A percentile compares a stretch with the other conserved stretches of the same genome.
phyloP scores from a whole-genome alignment of 257 asterid species.

The Vinca minor region DNA sequence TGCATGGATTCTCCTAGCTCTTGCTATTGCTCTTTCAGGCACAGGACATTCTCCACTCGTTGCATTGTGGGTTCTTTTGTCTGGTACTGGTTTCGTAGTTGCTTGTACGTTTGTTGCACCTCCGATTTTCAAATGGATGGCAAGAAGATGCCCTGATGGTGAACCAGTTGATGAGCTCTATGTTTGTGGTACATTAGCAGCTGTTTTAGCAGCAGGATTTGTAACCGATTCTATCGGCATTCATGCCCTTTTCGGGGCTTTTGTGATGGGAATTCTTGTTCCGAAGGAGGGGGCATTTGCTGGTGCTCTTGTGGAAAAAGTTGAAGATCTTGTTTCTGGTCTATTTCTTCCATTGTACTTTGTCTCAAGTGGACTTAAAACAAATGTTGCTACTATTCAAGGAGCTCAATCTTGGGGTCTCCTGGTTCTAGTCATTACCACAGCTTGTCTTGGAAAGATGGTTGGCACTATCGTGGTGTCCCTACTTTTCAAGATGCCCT shows the following conservation, averaged over 20 bases:
- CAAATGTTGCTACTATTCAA: slow-evolving; percentile 38
- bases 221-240: slow-evolving; percentile 45
- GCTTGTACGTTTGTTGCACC: slow-evolving; percentile 28
- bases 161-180: slow-evolving; percentile 44
- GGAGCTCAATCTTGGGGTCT: slow-evolving; percentile 53
- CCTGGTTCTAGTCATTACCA: slow-evolving; percentile 34
- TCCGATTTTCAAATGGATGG: slow-evolving; percentile 39
- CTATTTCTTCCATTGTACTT: slow-evolving; percentile 44
- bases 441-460: slow-evolving; percentile 42
- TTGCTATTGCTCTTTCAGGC: slow-evolving; percentile 18
- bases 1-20: slow-evolving; percentile 29
- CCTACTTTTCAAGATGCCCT: slow-evolving; percentile 28
- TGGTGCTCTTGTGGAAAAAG: slow-evolving; percentile 34
- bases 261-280: slow-evolving; percentile 44
- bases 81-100: slow-evolving; percentile 23
- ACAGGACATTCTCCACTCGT: slow-evolving; percentile 14
- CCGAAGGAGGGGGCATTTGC: slow-evolving; percentile 42
- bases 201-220: slow-evolving; percentile 40
- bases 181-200: slow-evolving; percentile 38
- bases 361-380: slow-evolving; percentile 39
- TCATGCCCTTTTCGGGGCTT: slow-evolving; percentile 51
- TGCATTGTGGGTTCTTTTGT: slow-evolving; percentile 25
- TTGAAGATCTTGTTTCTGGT: slow-evolving; percentile 38
- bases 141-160: slow-evolving; percentile 34
- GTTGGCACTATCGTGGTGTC: slow-evolving; percentile 34